Conservation (phyloP, 257 asterid genomes). For the Voacanga thouarsii region DNA sequence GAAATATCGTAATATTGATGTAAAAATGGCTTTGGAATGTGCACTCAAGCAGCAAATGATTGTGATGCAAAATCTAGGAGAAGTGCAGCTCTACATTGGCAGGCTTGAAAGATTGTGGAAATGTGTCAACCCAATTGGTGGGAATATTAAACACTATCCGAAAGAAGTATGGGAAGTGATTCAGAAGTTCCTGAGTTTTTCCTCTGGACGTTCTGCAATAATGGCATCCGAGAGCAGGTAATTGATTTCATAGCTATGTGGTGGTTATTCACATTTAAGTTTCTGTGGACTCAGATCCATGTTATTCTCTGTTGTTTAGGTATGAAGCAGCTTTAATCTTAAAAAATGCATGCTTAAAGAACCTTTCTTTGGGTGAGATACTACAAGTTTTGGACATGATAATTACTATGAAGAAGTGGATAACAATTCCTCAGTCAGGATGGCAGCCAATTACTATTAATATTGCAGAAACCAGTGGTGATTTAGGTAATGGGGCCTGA, state of each 20-base stretch:
- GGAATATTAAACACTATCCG: conserved; percentile 27
- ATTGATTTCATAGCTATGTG: background rate
- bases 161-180: conserved; percentile 36
- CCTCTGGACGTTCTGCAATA: conserved; percentile 38
- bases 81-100: conserved; percentile 37
- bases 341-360: conserved; percentile 41
- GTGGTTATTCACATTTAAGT: background rate
- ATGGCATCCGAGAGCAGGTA: conserved; percentile 56
- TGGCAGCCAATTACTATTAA: conserved; percentile 44
- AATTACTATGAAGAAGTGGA: conserved; percentile 41
- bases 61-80: conserved; percentile 30
- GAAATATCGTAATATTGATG: conserved; percentile 34
- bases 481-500: conserved; percentile 10
- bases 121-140: conserved; percentile 47
- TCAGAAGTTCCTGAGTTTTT: conserved; percentile 36
- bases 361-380: conserved; percentile 46
- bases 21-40: conserved; percentile 36
- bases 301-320: conserved; percentile 26
- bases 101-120: conserved; percentile 41
- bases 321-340: conserved; percentile 53
- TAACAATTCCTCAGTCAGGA: conserved; percentile 26
- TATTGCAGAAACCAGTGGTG: conserved; percentile 25
- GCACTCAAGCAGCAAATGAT: conserved; percentile 41
- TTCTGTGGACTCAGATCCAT: background rate
- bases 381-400: conserved; percentile 46